phyloP scores from a whole-genome alignment of 257 asterid species.

The Solanum chilense region DNA sequence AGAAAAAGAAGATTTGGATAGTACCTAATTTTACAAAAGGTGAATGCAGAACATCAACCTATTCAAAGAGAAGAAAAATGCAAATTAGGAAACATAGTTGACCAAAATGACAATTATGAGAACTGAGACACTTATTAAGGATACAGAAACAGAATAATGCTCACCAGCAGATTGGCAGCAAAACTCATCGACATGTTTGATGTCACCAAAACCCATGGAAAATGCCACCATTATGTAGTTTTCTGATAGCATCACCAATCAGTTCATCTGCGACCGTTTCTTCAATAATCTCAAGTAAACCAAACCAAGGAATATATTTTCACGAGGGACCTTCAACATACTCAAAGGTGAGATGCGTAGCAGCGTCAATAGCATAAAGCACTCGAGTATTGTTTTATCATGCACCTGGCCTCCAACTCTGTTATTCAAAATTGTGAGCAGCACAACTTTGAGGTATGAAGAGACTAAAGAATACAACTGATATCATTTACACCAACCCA shows the following conservation, averaged over 20 bases:
- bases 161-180: constrained; percentile 19
- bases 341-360: constrained; percentile 57
- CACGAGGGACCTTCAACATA: constrained; percentile 63
- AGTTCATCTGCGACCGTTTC: constrained; percentile 41
- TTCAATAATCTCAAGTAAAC: constrained; percentile 44
- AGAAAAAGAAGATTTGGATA: neutral
- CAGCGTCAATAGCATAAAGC: constrained; percentile 62
- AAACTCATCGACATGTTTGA: constrained; percentile 28
- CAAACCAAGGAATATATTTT: constrained; percentile 69
- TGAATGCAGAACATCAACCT: neutral
- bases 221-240: neutral
- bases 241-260: neutral
- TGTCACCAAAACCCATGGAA: neutral
- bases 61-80: neutral
- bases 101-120: neutral
- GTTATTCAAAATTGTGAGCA: constrained; percentile 3
- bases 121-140: neutral
- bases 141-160: neutral
- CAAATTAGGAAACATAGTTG: neutral
- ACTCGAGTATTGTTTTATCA: constrained; percentile 70
- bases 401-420: constrained; percentile 76
- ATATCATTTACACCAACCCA: constrained; percentile 38
- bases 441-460: neutral
- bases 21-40: neutral
- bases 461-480: neutral